A percentile compares a stretch with the other conserved stretches of the same genome.
Evolutionary conservation across 192 early-diverging fungal genomes (phyloP).

Genomic region (Backusella westeae): DNA sequence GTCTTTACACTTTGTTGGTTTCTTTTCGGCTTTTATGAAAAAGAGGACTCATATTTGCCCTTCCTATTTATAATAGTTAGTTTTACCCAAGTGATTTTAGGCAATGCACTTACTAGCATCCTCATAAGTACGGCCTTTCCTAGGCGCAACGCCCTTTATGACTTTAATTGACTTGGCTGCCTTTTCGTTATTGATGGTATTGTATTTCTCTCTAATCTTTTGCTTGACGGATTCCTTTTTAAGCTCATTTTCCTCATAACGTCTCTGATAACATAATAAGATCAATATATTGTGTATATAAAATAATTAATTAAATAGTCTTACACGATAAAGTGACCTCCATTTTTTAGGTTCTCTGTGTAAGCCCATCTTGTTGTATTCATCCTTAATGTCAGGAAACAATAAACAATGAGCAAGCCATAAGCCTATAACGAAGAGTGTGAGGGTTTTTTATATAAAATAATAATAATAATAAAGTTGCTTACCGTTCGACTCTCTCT

Average conservation of each 20-base stretch:
- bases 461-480: neutral
- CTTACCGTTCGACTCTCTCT: constrained; percentile 5
- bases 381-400: constrained; percentile 10
- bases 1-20: constrained; percentile 3
- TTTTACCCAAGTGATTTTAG: neutral
- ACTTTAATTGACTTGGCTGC: constrained; percentile 21
- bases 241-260: constrained; percentile 3
- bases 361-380: neutral
- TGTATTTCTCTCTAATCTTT: constrained; percentile 14
- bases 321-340: constrained; percentile 18
- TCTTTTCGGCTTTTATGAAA: constrained; percentile 5
- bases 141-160: neutral
- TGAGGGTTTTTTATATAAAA: neutral
- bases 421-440: neutral
- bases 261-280: neutral
- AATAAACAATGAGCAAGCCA: constrained; percentile 14
- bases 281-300: neutral
- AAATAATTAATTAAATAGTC: neutral
- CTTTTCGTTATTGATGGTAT: constrained; percentile 5
- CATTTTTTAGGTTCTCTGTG: constrained; percentile 7
- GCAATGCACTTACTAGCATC: neutral
- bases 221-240: neutral
- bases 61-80: neutral
- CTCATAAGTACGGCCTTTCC: neutral
- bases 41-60: neutral